Evolutionary conservation across 2,329 filamentous ascomycete species (phyloP).

Genomic region (Alternaria triticimaculans): DNA sequence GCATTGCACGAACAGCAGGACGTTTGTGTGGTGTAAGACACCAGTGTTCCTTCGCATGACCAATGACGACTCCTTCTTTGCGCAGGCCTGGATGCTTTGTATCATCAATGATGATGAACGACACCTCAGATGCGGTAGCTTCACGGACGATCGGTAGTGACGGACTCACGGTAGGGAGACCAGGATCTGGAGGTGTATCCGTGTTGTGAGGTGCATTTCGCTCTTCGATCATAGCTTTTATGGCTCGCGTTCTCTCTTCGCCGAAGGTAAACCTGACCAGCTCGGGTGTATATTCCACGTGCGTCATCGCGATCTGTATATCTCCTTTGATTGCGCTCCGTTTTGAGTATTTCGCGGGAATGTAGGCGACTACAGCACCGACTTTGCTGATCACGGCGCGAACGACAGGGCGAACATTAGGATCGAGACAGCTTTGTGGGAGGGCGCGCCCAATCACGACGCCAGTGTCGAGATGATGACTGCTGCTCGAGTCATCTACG

Average conservation of each 20-base stretch:
- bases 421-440: background rate
- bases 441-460: background rate
- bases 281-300: background rate
- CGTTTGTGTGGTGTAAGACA: background rate
- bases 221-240: background rate
- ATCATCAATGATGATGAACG: background rate
- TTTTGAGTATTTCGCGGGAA: background rate
- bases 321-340: background rate
- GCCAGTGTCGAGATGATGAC: background rate
- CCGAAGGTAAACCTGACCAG: background rate
- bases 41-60: background rate
- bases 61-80: background rate
- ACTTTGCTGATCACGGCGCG: background rate
- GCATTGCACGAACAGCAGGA: background rate
- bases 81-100: background rate
- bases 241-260: background rate
- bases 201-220: background rate
- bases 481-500: background rate
- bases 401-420: background rate
- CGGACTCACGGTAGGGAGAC: background rate
- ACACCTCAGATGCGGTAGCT: background rate
- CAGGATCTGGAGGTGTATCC: background rate
- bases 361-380: background rate
- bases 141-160: background rate
- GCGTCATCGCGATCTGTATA: background rate